Evolutionary conservation across 306 rosid species (phyloP).

Genomic region (Rosa lucieae): DNA sequence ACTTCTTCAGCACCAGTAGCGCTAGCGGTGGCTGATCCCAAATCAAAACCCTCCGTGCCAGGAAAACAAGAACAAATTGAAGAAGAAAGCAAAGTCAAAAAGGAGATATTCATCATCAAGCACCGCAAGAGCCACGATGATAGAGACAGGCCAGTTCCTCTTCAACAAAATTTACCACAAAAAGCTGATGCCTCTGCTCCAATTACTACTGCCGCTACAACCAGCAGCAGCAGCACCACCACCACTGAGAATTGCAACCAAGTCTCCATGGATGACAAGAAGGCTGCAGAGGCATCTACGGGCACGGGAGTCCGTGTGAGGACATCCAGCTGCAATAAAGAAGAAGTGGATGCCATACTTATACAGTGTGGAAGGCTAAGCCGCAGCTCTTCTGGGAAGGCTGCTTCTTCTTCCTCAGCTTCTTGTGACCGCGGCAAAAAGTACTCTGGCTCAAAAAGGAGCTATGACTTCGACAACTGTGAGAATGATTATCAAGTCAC

Average conservation of each 20-base stretch:
- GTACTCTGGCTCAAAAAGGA: constrained; percentile 87
- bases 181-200: neutral
- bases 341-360: constrained; percentile 91
- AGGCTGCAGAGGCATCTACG: constrained; percentile 25
- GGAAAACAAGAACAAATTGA: constrained; percentile 28
- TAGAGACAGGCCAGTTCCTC: constrained; percentile 42
- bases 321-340: constrained; percentile 89
- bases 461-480: constrained; percentile 67
- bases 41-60: constrained; percentile 9
- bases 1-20: constrained; percentile 29
- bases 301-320: constrained; percentile 49
- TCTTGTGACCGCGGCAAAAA: constrained; percentile 48
- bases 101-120: constrained; percentile 74
- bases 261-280: constrained; percentile 12
- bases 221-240: neutral
- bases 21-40: constrained; percentile 24
- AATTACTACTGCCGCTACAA: neutral
- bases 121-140: constrained; percentile 87
- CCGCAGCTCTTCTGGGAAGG: constrained; percentile 86
- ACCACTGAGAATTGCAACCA: neutral
- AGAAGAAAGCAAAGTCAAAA: constrained; percentile 41
- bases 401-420: constrained; percentile 52
- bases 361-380: constrained; percentile 92
- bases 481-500: constrained; percentile 33
- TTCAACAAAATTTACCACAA: neutral